Conservation (phyloP, 2,329 filamentous ascomycete genomes). For the Myriangium duriaei region DNA sequence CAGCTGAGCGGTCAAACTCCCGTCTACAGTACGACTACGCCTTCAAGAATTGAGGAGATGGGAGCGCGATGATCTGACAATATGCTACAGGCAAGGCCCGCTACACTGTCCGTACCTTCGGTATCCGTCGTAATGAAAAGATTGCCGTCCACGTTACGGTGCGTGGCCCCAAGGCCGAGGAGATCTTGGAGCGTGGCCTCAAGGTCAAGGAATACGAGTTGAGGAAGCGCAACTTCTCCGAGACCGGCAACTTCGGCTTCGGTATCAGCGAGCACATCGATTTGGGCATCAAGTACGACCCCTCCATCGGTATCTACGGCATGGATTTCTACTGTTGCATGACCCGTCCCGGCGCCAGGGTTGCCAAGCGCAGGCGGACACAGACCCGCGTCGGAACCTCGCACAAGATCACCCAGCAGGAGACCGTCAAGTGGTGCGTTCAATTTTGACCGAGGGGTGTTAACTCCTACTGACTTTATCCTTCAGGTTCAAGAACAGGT, state of each 20-base stretch:
- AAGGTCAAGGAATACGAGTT: conserved; percentile 99
- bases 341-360: conserved; percentile 97
- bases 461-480: conserved; percentile 3
- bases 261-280: conserved; percentile 99
- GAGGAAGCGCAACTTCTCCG: conserved; percentile 98
- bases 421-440: conserved; percentile 87
- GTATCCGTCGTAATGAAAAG: conserved; percentile 99
- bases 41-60: neutral
- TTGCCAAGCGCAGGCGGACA: conserved; percentile 85
- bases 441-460: neutral
- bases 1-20: conserved; percentile 99
- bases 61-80: conserved; percentile 11
- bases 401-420: conserved; percentile 87
- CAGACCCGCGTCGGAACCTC: conserved; percentile 73
- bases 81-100: conserved; percentile 75
- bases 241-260: conserved; percentile 99
- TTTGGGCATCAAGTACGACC: conserved; percentile 99
- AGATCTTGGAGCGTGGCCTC: conserved; percentile 99
- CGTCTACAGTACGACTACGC: conserved; percentile 70
- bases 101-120: conserved; percentile 99
- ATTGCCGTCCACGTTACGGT: conserved; percentile 99
- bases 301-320: conserved; percentile 95
- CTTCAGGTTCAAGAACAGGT: conserved; percentile 58
- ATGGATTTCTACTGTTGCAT: conserved; percentile 99
- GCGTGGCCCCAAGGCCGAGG: conserved; percentile 97